Evolutionary conservation across 805 yeast genomes (phyloP).

Genomic region (Ogataea henricii): DNA sequence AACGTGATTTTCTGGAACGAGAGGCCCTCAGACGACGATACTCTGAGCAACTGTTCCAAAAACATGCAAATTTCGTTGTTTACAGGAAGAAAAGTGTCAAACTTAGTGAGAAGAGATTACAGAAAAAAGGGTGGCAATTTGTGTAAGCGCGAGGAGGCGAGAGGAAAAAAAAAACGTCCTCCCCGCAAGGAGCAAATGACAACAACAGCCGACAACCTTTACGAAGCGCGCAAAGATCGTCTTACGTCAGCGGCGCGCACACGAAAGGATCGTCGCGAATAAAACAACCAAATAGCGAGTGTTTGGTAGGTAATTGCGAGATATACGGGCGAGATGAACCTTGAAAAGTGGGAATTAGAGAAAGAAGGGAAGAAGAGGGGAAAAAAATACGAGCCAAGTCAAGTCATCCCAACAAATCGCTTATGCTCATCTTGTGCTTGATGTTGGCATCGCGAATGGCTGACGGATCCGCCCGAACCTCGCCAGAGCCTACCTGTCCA

Average conservation of each 20-base stretch:
- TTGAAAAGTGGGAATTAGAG: neutral
- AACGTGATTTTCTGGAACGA: constrained; percentile 48
- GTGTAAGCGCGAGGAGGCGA: neutral
- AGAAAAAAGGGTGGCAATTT: constrained; percentile 3
- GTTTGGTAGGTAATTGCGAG: too few relatives aligned
- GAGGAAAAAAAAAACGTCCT: too few relatives aligned
- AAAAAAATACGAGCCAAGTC: too few relatives aligned
- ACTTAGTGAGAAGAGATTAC: neutral
- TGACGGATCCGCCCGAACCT: neutral
- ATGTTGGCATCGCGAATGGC: constrained; percentile 13
- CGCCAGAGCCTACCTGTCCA: neutral
- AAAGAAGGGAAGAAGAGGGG: neutral
- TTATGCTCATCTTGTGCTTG: constrained; percentile 28
- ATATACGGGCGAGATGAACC: too few relatives aligned
- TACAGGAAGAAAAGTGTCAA: neutral
- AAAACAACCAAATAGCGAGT: too few relatives aligned
- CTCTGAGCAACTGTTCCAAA: constrained; percentile 4
- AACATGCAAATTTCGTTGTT: constrained; percentile 3
- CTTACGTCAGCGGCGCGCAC: too few relatives aligned
- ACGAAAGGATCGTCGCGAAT: too few relatives aligned
- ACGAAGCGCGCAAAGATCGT: too few relatives aligned
- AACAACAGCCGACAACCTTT: neutral
- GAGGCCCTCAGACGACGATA: constrained; percentile 13
- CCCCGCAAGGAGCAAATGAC: neutral
- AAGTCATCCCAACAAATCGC: constrained; percentile 20